These are phyloP conservation scores for barrel medic (Medicago truncatula) DNA, from an alignment of 306 rosid species.

Conservation along the genomic window MtrunA17r5.0-ANR NC_053043.1:38978501-38979000, in stretches of 20 bases:
- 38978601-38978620: conserved; percentile 51
- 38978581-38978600: conserved; percentile 59
- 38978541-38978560: conserved; percentile 25
- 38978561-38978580: conserved; percentile 39
- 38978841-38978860: conserved; percentile 48
- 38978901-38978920: background rate
- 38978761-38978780: conserved; percentile 39
- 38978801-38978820: conserved; percentile 45
- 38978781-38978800: conserved; percentile 11
- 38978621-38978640: conserved; percentile 56
- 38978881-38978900: conserved; percentile 42
- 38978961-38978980: conserved; percentile 17
- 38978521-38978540: conserved; percentile 28
- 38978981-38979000: background rate
- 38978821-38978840: conserved; percentile 53
- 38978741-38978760: conserved; percentile 40
- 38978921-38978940: conserved; percentile 47
- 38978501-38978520: background rate
- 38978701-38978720: conserved; percentile 27
- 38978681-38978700: conserved; percentile 11
- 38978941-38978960: conserved; percentile 52
- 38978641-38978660: conserved; percentile 47
- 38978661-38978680: conserved; percentile 41
- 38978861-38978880: conserved; percentile 8
- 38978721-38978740: conserved; percentile 26